Evolutionary conservation across 179 eudicot species (phyloP), one percentile per base, ranked within the genome.

Genomic region (Gypsophila paniculata): DNA sequence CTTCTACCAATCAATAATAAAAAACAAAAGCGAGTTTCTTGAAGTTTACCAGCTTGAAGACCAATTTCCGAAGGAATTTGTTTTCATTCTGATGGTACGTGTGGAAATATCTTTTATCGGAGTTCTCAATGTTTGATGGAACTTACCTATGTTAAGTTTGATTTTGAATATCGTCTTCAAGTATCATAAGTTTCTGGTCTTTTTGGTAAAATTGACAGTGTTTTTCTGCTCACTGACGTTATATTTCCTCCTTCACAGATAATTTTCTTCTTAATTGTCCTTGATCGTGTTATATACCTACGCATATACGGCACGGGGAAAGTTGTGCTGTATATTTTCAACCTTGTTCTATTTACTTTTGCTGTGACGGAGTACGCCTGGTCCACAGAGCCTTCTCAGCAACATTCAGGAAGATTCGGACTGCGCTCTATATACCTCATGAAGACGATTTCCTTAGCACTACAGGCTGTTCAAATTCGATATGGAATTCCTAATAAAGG

Each of bases 1-100:
- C 71, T 94, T 94, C 80, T 94, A 94, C 86, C 93, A 91, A 52
- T 87, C 95, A 25, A 88, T 92, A 69, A 94, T 91, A 18, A 88
- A 91, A 76, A 91, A 94, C 72, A 94, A 87, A 76, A 91, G 89
- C 61, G 97, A 94, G 69, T 88, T 94, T 85, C 91, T 94, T 38
- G 97, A 87, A 69, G 96, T 90, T 61, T 94, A 91, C 78, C 97
- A 94, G 84, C 97, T 91, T 77, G 99, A 94, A 85, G 99, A 94
- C 74, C 99, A 94, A 65, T 94, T 94, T 65, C 97, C 99, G 5
- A 94, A 86, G 84, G 99, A 94, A 71, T 94, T 81, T 73, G 99
- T 94, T 57, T 90, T 87, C 75, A 87, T 90, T 67, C 80, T 94
- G 57, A 91, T 94, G 95, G 97, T 89, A 83, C 78, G 85, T 59